Conservation (phyloP, 1,139 yeast species). For the Magnusiomyces paraingens region DNA sequence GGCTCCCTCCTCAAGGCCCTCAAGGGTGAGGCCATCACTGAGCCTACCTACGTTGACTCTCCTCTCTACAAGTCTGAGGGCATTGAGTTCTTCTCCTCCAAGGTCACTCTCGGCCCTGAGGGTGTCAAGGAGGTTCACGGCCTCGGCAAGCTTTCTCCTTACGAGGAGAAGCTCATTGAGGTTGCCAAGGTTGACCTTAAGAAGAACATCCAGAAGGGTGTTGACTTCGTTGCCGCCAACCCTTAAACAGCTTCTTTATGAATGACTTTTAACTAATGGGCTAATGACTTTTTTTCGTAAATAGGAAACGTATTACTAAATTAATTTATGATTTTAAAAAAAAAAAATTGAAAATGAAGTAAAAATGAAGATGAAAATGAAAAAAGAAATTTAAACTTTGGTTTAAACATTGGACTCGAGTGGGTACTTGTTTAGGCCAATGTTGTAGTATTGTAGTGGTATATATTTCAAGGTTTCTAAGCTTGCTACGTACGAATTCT, state of each 20-base stretch:
- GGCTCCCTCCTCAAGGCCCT: conserved; percentile 48
- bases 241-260: conserved; percentile 28
- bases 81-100: conserved; percentile 89
- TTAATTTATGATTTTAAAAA: background rate
- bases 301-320: background rate
- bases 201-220: conserved; percentile 69
- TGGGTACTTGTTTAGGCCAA: background rate
- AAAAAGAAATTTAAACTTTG: background rate
- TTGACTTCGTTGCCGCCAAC: conserved; percentile 43
- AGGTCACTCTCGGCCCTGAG: conserved; percentile 78
- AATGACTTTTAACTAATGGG: background rate
- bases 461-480: background rate
- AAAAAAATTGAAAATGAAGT: background rate
- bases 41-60: conserved; percentile 57
- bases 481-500: background rate
- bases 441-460: background rate
- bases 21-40: conserved; percentile 45
- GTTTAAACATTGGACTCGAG: background rate
- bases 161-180: conserved; percentile 63
- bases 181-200: conserved; percentile 39
- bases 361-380: no score
- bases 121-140: conserved; percentile 79
- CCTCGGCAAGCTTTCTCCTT: conserved; percentile 74
- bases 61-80: conserved; percentile 81
- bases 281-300: conserved; percentile 7